These are phyloP conservation scores for Trypanosoma conorhini DNA, from an alignment of 208 protist genomes.

Conservation along the genomic window DNA sequence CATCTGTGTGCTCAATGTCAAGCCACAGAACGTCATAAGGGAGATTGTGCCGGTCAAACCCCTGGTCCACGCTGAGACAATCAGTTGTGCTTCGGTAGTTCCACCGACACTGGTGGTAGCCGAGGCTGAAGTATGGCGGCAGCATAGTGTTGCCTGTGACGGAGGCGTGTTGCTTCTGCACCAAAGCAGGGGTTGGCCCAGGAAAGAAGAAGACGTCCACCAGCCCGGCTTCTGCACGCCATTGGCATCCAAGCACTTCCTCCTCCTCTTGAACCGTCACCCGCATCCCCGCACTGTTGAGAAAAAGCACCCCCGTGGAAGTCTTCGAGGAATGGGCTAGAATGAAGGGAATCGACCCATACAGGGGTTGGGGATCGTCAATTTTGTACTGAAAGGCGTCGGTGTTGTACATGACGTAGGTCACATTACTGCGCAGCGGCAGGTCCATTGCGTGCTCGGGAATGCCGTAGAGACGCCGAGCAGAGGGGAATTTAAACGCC, in stretches of 20 bases:
- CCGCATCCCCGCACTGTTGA: conserved; percentile 93
- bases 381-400: conserved; percentile 98
- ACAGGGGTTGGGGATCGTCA: conserved; percentile 94
- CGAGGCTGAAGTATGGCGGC: conserved; percentile 96
- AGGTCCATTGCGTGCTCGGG: conserved; percentile 95
- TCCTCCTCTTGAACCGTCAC: conserved; percentile 33
- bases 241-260: conserved; percentile 68
- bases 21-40: conserved; percentile 99
- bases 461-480: conserved; percentile 94
- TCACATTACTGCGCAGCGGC: conserved; percentile 65
- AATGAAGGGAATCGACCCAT: conserved; percentile 97
- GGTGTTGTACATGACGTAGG: conserved; percentile 97
- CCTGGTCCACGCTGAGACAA: conserved; percentile 82
- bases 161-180: conserved; percentile 93
- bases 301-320: conserved; percentile 92
- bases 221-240: conserved; percentile 93
- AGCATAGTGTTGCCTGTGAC: conserved; percentile 94
- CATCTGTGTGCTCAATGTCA: conserved; percentile 99
- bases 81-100: conserved; percentile 96
- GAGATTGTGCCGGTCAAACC: conserved; percentile 96
- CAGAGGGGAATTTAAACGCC: conserved; percentile 43
- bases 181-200: conserved; percentile 80
- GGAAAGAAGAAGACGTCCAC: conserved; percentile 98
- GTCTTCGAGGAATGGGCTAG: conserved; percentile 69
- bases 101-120: conserved; percentile 99